Evolutionary conservation across 2,329 filamentous ascomycete species (phyloP).

Genomic region (Xylaria sp.): DNA sequence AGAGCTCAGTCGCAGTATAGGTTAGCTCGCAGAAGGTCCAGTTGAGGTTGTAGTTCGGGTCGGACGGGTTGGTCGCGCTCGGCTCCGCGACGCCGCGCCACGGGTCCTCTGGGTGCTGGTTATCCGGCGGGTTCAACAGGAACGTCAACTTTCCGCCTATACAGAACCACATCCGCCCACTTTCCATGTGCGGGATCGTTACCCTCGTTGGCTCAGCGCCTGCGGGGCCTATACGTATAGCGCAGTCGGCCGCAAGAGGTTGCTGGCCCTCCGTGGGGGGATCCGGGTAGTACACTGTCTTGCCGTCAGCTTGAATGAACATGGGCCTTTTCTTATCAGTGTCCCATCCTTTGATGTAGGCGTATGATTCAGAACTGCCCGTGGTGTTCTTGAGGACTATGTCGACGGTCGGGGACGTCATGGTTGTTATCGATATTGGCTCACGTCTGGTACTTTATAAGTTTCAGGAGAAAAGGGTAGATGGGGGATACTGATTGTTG

Average conservation of each 20-base stretch:
- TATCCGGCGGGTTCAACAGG: slow-evolving; percentile 71
- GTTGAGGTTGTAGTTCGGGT: slow-evolving; percentile 62
- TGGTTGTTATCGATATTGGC: no score
- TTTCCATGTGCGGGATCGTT: slow-evolving; percentile 70
- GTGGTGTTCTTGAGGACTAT: slow-evolving; percentile 70
- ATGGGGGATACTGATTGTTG: no score
- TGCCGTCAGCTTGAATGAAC: slow-evolving; percentile 67
- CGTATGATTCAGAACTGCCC: slow-evolving; percentile 61
- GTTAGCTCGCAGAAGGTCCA: slow-evolving; percentile 75
- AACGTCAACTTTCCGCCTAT: slow-evolving; percentile 65
- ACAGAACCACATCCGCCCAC: slow-evolving; percentile 73
- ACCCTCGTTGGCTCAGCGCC: slow-evolving; percentile 62
- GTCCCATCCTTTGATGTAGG: slow-evolving; percentile 71
- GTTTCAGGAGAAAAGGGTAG: no score
- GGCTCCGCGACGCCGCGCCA: slow-evolving; percentile 75
- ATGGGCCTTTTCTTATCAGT: slow-evolving; percentile 64
- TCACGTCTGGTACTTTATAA: no score
- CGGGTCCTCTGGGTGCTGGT: no score
- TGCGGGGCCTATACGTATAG: slow-evolving; percentile 64
- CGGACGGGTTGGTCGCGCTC: slow-evolving; percentile 66
- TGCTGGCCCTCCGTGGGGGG: slow-evolving; percentile 56
- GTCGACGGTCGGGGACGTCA: slow-evolving; percentile 48
- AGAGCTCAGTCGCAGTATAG: slow-evolving; percentile 63
- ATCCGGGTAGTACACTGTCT: slow-evolving; percentile 64
- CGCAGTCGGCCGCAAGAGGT: slow-evolving; percentile 59